Percentiles rank a stretch among this genome's conserved stretches.
Conservation (phyloP, 2,329 filamentous ascomycete genomes). For the Plectosphaerella cucumerina region DNA sequence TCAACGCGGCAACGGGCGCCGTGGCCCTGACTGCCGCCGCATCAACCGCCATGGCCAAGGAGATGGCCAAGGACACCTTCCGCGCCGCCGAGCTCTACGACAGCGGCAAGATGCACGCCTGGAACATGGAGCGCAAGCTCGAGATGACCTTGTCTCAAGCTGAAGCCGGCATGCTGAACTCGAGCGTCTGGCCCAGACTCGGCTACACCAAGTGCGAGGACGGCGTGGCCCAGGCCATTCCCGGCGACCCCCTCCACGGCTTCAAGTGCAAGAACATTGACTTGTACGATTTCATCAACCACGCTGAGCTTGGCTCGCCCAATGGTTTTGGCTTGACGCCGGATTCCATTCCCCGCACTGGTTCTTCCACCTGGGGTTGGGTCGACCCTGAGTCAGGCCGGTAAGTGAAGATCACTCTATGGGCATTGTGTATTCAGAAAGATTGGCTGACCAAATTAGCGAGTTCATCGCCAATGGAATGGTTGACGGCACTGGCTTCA, state of each 20-base stretch:
- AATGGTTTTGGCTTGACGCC: slow-evolving; percentile 6
- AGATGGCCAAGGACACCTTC: slow-evolving; percentile 8
- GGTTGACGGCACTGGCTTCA: slow-evolving; percentile 36
- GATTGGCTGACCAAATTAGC: not conserved
- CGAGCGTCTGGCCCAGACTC: slow-evolving; percentile 8
- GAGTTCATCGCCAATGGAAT: slow-evolving; percentile 13
- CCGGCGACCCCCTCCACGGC: slow-evolving; percentile 11
- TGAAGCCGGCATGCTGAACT: slow-evolving; percentile 14
- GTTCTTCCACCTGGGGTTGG: slow-evolving; percentile 36
- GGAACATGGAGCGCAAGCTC: slow-evolving; percentile 12
- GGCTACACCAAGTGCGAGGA: slow-evolving; percentile 9
- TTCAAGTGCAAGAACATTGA: slow-evolving; percentile 14
- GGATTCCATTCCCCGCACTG: slow-evolving; percentile 12
- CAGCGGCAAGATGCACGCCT: slow-evolving; percentile 10
- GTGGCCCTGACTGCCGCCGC: slow-evolving; percentile 8
- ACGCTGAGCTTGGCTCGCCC: slow-evolving; percentile 43
- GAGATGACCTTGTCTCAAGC: slow-evolving; percentile 2
- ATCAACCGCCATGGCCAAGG: slow-evolving; percentile 6
- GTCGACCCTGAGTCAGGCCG: slow-evolving; percentile 30
- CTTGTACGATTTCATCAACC: slow-evolving; percentile 50
- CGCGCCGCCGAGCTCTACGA: slow-evolving; percentile 13
- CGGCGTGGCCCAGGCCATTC: slow-evolving; percentile 12
- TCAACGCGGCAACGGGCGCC: slow-evolving; percentile 10
- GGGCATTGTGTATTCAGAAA: no score
- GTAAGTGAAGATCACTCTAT: not conserved